Conservation (phyloP, 75 land plant species). For the Pinus tabuliformis region DNA sequence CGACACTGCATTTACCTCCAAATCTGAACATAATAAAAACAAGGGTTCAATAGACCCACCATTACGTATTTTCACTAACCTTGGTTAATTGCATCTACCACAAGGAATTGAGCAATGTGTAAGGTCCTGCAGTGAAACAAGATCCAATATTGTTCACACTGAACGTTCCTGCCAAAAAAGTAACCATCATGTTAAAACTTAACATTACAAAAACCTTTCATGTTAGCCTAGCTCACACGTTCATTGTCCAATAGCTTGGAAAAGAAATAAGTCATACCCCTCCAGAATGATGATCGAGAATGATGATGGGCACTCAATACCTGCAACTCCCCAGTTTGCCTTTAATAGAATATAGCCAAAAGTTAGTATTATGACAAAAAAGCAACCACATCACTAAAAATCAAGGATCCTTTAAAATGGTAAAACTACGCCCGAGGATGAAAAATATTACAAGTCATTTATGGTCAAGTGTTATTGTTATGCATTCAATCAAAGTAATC, state of each 20-base stretch:
- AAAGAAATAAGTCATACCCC: constrained; percentile 52
- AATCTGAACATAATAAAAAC: not conserved
- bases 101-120: constrained; percentile 95
- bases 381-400: too few relatives aligned
- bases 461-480: too few relatives aligned
- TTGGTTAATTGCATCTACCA: constrained; percentile 99
- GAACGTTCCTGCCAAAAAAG: constrained; percentile 77
- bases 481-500: too few relatives aligned
- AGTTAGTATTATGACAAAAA: too few relatives aligned
- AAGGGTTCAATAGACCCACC: not conserved
- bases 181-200: constrained; percentile 5
- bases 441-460: too few relatives aligned
- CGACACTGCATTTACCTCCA: not conserved
- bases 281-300: constrained; percentile 99
- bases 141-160: constrained; percentile 95
- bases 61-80: constrained; percentile 34
- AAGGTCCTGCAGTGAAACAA: constrained; percentile 96
- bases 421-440: too few relatives aligned
- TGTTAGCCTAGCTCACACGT: not conserved
- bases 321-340: constrained; percentile 93
- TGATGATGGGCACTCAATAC: constrained; percentile 97
- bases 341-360: constrained; percentile 14
- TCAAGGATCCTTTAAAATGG: too few relatives aligned
- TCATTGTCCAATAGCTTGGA: not conserved
- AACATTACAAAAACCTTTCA: constrained; percentile 1